These are phyloP conservation scores for Theileria parva DNA, from an alignment of 169 alveolate species.

Conservation along the genomic window DNA sequence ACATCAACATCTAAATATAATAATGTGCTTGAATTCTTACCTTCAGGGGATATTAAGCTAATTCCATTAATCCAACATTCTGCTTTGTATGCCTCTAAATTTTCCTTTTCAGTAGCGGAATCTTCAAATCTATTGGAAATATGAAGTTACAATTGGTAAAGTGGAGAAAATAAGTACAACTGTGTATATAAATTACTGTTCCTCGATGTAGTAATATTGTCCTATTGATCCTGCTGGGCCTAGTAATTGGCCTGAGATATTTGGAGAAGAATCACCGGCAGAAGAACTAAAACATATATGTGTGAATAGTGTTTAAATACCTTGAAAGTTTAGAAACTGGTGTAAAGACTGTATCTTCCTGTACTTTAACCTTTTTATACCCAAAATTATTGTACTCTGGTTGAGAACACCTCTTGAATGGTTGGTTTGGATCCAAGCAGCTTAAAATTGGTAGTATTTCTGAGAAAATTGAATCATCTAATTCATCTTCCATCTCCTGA, in stretches of 20 bases:
- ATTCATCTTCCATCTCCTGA: not conserved
- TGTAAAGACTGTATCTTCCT: not conserved
- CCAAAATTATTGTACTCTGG: not conserved
- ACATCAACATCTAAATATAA: not conserved
- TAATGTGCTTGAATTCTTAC: not conserved
- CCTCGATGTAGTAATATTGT: not conserved
- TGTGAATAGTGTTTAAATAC: not conserved
- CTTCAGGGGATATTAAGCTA: not conserved
- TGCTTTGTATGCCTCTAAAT: not conserved
- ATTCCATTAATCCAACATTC: constrained; percentile 35
- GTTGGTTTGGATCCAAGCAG: not conserved
- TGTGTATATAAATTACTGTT: not conserved
- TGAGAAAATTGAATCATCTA: not conserved
- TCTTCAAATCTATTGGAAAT: not conserved
- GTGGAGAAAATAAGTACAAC: not conserved
- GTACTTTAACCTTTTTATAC: not conserved
- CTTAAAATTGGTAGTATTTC: not conserved
- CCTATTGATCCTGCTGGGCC: not conserved
- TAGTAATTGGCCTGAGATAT: not conserved
- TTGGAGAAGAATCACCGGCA: not conserved
- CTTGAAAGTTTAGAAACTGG: not conserved
- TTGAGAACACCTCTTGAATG: not conserved
- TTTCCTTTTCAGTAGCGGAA: not conserved
- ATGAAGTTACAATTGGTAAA: not conserved
- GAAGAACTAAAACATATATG: not conserved